Evolutionary conservation across 1,284 basidiomycete species (phyloP).

Genomic region (Malassezia caprae): DNA sequence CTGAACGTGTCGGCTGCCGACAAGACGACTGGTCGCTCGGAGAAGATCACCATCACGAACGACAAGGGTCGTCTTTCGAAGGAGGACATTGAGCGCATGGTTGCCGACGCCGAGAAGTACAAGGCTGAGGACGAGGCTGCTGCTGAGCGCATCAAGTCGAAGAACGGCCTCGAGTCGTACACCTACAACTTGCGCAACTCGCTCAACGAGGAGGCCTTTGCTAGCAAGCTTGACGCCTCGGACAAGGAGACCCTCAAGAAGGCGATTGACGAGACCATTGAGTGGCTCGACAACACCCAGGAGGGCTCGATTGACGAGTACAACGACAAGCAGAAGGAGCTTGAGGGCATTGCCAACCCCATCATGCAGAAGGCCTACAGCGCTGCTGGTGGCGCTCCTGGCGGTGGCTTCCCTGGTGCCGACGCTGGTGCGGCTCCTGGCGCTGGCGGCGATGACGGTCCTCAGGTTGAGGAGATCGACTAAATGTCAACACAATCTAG

Average conservation of each 20-base stretch:
- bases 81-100: constrained; percentile 96
- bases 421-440: constrained; percentile 18
- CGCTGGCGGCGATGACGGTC: constrained; percentile 58
- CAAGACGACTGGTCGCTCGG: constrained; percentile 95
- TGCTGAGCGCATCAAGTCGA: constrained; percentile 65
- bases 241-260: constrained; percentile 81
- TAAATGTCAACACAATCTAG: constrained; percentile 34
- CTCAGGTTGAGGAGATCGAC: constrained; percentile 75
- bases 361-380: constrained; percentile 90
- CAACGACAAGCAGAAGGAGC: constrained; percentile 87
- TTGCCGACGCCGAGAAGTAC: constrained; percentile 57
- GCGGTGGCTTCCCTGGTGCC: constrained; percentile 52
- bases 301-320: constrained; percentile 94
- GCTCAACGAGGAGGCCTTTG: constrained; percentile 44
- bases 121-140: constrained; percentile 58
- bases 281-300: constrained; percentile 77
- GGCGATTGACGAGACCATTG: constrained; percentile 74
- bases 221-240: constrained; percentile 70
- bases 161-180: constrained; percentile 76
- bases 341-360: constrained; percentile 79
- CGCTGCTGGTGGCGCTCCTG: constrained; percentile 53
- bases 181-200: constrained; percentile 89
- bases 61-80: constrained; percentile 96
- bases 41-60: constrained; percentile 88
- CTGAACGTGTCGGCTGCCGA: constrained; percentile 90